Percentiles rank a stretch among this genome's conserved stretches.
phyloP scores from a whole-genome alignment of 176 grass and related monocot genomes.

The Chloris gayana region DNA sequence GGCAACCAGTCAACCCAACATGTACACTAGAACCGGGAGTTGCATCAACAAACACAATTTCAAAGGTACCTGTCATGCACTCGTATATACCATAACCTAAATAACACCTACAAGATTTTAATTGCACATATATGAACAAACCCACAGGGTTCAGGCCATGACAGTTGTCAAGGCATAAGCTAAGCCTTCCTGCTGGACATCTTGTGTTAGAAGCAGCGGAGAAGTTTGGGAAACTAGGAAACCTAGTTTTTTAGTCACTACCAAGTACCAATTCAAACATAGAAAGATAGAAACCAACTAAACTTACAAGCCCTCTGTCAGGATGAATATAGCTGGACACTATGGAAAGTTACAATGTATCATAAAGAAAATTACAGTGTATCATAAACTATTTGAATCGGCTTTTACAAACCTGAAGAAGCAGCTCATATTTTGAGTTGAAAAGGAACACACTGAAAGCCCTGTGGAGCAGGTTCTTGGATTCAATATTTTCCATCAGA shows the following conservation, averaged over 20 bases:
- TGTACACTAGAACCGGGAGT: neutral
- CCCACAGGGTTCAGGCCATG: neutral
- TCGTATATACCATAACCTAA: neutral
- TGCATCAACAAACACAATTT: neutral
- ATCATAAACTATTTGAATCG: no score
- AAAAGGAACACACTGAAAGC: slow-evolving; percentile 98
- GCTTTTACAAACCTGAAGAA: slow-evolving; percentile 74
- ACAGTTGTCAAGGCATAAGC: neutral
- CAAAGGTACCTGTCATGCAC: neutral
- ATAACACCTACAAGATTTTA: neutral
- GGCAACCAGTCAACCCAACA: slow-evolving; percentile 1
- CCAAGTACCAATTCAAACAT: neutral
- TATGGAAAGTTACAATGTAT: neutral
- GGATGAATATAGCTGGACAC: neutral
- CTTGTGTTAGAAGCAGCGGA: neutral
- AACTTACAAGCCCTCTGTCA: slow-evolving; percentile 20
- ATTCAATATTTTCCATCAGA: slow-evolving; percentile 97
- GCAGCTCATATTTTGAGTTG: slow-evolving; percentile 95
- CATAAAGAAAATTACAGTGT: neutral
- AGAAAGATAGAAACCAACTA: neutral
- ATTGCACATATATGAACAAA: neutral
- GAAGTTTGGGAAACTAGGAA: neutral
- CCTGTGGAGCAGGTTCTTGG: slow-evolving; percentile 85
- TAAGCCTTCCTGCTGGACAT: slow-evolving; percentile 16
- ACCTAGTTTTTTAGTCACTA: neutral